These are phyloP conservation scores for Eucalyptus pauciflora DNA, from an alignment of 345 rosid species.

Conservation along the genomic window DNA sequence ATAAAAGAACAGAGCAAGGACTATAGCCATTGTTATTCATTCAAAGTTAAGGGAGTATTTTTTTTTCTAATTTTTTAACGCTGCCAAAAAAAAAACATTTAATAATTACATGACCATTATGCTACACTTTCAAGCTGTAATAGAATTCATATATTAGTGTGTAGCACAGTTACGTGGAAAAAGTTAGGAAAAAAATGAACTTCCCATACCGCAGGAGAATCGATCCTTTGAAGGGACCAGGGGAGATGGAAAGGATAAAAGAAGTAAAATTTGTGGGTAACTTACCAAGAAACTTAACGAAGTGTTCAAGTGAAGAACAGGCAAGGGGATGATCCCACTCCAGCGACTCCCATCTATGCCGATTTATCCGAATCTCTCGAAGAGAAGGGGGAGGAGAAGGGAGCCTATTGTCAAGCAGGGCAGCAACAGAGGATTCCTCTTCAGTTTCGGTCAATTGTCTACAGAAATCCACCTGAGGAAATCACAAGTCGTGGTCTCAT, in stretches of 20 bases:
- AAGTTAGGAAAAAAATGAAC: background rate
- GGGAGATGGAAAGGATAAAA: background rate
- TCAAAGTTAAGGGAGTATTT: background rate
- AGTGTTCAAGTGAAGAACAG: too few species aligned
- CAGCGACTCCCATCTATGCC: too few species aligned
- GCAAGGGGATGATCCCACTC: too few species aligned
- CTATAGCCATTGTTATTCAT: background rate
- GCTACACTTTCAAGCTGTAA: background rate
- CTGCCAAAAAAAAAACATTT: background rate
- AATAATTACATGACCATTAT: background rate
- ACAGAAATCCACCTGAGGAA: too few species aligned
- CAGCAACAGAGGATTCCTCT: too few species aligned
- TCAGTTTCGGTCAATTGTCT: too few species aligned
- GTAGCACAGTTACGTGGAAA: background rate
- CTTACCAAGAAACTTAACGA: too few species aligned
- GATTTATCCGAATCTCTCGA: too few species aligned
- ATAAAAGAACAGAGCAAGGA: background rate
- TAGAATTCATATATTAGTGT: background rate
- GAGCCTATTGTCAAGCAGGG: too few species aligned
- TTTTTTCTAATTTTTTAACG: background rate
- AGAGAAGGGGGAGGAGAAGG: too few species aligned
- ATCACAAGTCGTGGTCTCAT: too few species aligned
- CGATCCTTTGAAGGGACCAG: background rate
- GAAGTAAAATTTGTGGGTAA: too few species aligned
- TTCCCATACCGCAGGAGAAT: background rate